A percentile compares a stretch with the other conserved stretches of the same genome.
Evolutionary conservation across 306 rosid species (phyloP).

Genomic region (Cucumis cinereus): DNA sequence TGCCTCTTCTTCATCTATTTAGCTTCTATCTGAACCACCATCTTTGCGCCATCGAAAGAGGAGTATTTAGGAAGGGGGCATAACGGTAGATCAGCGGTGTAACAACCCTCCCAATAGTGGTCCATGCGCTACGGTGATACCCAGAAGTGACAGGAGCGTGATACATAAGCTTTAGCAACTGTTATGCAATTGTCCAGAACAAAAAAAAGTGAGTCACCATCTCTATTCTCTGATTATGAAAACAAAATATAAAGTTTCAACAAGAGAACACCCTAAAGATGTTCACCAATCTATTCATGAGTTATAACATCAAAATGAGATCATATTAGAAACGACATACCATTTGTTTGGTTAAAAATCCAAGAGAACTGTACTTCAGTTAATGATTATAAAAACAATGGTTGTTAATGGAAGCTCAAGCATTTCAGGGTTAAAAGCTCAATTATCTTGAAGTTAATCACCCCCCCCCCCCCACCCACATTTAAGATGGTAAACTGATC

Average conservation of each 20-base stretch:
- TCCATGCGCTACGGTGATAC: slow-evolving; percentile 82
- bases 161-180: slow-evolving; percentile 93
- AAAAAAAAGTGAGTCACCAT: not conserved
- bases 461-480: no score
- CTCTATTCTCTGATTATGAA: not conserved
- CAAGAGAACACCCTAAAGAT: not conserved
- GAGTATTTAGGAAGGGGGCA: slow-evolving; percentile 57
- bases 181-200: slow-evolving; percentile 4
- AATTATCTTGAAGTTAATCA: no score
- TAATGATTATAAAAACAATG: not conserved
- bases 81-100: slow-evolving; percentile 50
- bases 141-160: slow-evolving; percentile 70
- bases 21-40: slow-evolving; percentile 85
- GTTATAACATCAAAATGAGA: not conserved
- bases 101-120: slow-evolving; percentile 47
- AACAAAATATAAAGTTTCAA: not conserved
- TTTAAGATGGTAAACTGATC: not conserved
- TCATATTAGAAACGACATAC: not conserved
- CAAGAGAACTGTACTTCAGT: no score
- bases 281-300: not conserved
- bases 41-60: slow-evolving; percentile 60
- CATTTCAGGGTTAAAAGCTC: no score
- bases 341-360: not conserved
- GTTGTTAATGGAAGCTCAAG: not conserved
- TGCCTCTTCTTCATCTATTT: not conserved